Base-by-base conservation (phyloP, 2,329 filamentous ascomycete genomes). In the Amesomyces nigricolor region DNA sequence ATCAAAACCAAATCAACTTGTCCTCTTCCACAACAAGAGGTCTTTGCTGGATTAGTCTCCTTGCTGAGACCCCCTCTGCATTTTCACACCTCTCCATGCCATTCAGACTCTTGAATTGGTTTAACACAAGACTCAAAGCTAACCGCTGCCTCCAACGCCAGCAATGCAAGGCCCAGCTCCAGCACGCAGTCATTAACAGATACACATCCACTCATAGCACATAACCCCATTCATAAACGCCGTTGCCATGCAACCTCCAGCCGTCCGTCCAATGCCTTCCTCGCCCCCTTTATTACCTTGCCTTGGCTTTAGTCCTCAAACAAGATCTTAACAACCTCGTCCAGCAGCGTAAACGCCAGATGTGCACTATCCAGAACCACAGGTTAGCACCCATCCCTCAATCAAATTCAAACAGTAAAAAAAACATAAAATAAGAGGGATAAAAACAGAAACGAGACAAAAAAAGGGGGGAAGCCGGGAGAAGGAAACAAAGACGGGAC, bases 311-410 rank as follows among this genome's bases (percentile, higher is more conserved):
- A 48, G 5, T 56, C 45, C 14, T 47, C 78, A 70, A 89, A 89
- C 53, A 89, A 67, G 30, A 87, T 77, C 51, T 81, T 75, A 35
- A 89, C 72, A 51, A 89, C 69, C 70, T 89, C 87, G 68, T 90
- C 87, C 58, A 90, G 68, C 55, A 89, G 78, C 2, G 84, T 87
- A 68, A 87, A 89, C 16, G 80, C 78, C 47, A 90, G 70, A 69
- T 89, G 87, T 47, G 84, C 78, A 70, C 81, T 85, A 32, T n/a
- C 8, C 62, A 66, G 57, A 26, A 46, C 66, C 51, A 66, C 53
- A 53, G 26, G 54, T 58, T 42, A 60, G 53, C 51, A 47, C 51
- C 10, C n/a, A 8, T 39, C 6, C n/a, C 13, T 16, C 30, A 19
- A 17, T 43, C 29, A 30, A 10, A 35, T 13, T 32, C 17, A 19